Conservation (phyloP, 352 stramenopile species). For the Pythium plurisporium region DNA sequence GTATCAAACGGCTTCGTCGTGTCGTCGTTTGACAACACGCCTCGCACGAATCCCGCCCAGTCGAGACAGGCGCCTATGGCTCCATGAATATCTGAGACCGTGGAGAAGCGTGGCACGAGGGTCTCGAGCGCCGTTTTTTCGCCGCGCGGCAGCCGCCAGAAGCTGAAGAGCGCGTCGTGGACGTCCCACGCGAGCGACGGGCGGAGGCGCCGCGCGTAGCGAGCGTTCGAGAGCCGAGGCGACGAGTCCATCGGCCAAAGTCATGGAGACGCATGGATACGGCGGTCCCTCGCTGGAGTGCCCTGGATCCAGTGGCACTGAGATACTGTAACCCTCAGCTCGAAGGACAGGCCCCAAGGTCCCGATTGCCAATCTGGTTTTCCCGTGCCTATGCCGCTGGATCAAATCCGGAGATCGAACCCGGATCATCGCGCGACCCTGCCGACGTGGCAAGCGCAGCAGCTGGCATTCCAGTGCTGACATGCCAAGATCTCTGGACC, state of each 20-base stretch:
- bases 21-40: slow-evolving; percentile 13
- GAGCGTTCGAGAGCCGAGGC: no score
- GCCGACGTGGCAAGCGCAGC: no score
- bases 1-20: not conserved
- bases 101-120: slow-evolving; percentile 18
- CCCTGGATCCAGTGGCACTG: no score
- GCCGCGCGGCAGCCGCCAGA: slow-evolving; percentile 33
- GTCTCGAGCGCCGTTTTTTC: slow-evolving; percentile 12
- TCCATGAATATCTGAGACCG: not conserved
- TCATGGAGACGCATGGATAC: not conserved
- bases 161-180: slow-evolving; percentile 41
- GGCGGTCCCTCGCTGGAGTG: not conserved
- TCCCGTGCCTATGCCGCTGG: no score
- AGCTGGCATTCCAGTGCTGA: no score
- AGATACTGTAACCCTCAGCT: no score
- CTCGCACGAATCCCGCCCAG: slow-evolving; percentile 12
- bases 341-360: no score
- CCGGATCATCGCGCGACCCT: no score
- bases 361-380: no score
- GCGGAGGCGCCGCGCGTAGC: not conserved
- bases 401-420: no score
- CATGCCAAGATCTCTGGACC: no score
- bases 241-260: no score
- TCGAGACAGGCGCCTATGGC: slow-evolving; percentile 13
- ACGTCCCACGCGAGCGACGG: slow-evolving; percentile 48